phyloP scores from a whole-genome alignment of 2,329 filamentous ascomycete genomes.

The Trichoderma polysporum region DNA sequence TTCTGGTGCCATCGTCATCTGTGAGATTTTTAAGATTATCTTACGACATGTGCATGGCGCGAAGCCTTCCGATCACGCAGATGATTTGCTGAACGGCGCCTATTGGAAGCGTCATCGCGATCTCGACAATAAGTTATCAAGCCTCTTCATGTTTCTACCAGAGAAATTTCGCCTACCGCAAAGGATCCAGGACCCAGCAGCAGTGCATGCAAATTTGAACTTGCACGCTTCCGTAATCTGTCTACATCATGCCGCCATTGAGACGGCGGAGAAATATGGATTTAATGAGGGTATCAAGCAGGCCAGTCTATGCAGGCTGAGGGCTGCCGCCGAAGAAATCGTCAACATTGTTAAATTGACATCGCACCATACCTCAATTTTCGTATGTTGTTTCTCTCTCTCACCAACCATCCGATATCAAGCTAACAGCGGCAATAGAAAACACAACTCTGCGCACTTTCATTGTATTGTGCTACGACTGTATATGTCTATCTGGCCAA shows the following conservation, averaged over 20 bases:
- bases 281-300: conserved; percentile 64
- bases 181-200: conserved; percentile 66
- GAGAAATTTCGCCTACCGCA: conserved; percentile 69
- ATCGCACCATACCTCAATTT: conserved; percentile 64
- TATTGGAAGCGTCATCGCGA: conserved; percentile 86
- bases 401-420: neutral
- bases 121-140: conserved; percentile 77
- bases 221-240: conserved; percentile 86
- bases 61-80: conserved; percentile 66
- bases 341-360: conserved; percentile 79
- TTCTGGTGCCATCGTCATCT: conserved; percentile 69
- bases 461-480: conserved; percentile 79
- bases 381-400: conserved; percentile 52
- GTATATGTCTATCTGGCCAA: conserved; percentile 81
- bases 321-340: conserved; percentile 80
- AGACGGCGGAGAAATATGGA: conserved; percentile 73
- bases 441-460: conserved; percentile 59
- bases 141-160: conserved; percentile 76
- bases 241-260: conserved; percentile 83
- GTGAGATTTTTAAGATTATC: conserved; percentile 78
- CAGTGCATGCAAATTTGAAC: conserved; percentile 83
- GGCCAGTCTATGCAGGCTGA: conserved; percentile 70
- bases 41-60: conserved; percentile 76
- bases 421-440: conserved; percentile 28
- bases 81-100: conserved; percentile 69